Evolutionary conservation across 139 green algal species (phyloP), one percentile per base, ranked within the genome.

Genomic region (Coelastrella sp.): DNA sequence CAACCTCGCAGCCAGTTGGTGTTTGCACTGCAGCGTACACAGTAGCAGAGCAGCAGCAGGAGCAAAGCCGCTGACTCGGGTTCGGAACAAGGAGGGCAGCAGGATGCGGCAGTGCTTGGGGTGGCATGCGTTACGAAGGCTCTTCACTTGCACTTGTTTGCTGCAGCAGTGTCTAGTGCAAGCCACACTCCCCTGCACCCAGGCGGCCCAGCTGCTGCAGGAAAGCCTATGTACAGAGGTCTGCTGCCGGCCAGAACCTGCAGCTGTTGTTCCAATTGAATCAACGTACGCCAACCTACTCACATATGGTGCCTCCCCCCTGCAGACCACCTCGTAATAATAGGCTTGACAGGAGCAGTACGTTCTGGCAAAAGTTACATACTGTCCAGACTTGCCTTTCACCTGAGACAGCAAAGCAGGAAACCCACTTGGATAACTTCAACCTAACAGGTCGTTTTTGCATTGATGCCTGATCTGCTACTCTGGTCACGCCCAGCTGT

Each of bases 261-360:
- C 2, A 71, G 64, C 64, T 5, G 60, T 47, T 47, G 32, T 47
- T 47, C 32, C 32, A 47, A 47, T 47, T 47, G 32, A 47, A 47
- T 47, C 32, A 47, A 47, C 32, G 32, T 47, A 47, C 32, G 32
- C 32, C 32, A 47, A 47, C 32, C 32, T 7, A 90, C 93, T 85
- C 61, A 95, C 94, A 83, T 90, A 92, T 59, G 88, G 23, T 19
- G 95, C 94, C 20, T 98, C 95, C 14, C 78, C 78, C 57, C 94
- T 94, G 68, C 76, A 89, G 0, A 97, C 93, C 2, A 98, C 95
- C 76, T 98, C 95, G 60, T 94, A 98, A 85, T 95, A 93, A 90
- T 98, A 98, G 6, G 96, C 93, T 58, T 98, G 95, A 87, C 97
- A 99, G 68, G 96, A 96, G 94, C 97, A 99, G 92, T 95, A 99